phyloP scores from a whole-genome alignment of 805 yeast species.

The Wickerhamiella vanderwaltii region DNA sequence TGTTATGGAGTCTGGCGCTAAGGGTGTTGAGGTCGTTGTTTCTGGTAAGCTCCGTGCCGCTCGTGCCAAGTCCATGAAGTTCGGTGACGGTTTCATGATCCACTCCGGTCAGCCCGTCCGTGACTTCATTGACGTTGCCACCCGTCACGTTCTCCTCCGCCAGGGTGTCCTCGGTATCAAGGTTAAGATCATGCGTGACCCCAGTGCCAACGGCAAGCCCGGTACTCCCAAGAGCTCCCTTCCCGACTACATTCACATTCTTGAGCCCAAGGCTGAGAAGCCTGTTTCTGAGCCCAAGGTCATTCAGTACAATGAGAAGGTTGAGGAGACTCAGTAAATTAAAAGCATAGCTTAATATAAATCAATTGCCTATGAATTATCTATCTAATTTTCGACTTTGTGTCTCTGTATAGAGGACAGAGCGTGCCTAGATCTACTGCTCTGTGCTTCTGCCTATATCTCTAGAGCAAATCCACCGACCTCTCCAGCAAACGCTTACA shows the following conservation, averaged over 20 bases:
- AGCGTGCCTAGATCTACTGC: too few relatives aligned
- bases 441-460: too few relatives aligned
- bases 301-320: constrained; percentile 43
- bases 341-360: constrained; percentile 7
- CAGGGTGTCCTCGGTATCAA: constrained; percentile 99
- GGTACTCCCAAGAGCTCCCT: constrained; percentile 42
- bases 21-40: constrained; percentile 99
- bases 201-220: constrained; percentile 38
- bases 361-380: not conserved
- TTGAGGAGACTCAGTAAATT: constrained; percentile 13
- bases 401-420: too few relatives aligned
- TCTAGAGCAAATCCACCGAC: too few relatives aligned
- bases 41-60: constrained; percentile 99
- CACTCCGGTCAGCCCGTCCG: constrained; percentile 99
- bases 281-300: constrained; percentile 54
- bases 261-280: constrained; percentile 86
- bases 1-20: constrained; percentile 99
- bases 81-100: constrained; percentile 99
- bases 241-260: constrained; percentile 88
- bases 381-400: not conserved
- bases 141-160: constrained; percentile 99
- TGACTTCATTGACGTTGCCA: constrained; percentile 97
- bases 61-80: constrained; percentile 99
- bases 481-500: too few relatives aligned
- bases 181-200: constrained; percentile 99